phyloP scores from a whole-genome alignment of 352 stramenopile species.

The Pythium myriotylum region DNA sequence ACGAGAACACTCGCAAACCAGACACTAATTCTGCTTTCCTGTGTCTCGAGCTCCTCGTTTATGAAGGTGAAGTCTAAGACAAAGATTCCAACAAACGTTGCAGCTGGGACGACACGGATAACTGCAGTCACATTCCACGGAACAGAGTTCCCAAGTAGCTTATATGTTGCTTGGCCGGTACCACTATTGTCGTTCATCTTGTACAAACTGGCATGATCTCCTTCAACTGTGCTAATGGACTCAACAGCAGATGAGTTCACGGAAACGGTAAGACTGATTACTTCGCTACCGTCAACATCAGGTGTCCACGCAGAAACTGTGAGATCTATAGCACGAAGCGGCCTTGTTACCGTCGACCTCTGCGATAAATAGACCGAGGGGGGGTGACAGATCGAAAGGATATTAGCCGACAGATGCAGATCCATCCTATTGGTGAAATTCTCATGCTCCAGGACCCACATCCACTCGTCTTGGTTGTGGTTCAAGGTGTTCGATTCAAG shows the following conservation, averaged over 20 bases:
- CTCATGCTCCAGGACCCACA: constrained; percentile 12
- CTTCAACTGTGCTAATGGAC: constrained; percentile 1
- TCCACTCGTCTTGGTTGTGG: background rate
- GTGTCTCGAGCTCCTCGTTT: constrained; percentile 11
- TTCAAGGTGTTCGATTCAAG: background rate
- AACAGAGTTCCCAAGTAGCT: background rate
- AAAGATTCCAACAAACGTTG: constrained; percentile 22
- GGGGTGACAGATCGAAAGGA: constrained; percentile 16
- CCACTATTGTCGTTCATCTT: too few species aligned
- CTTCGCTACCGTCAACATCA: constrained; percentile 21
- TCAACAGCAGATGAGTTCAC: constrained; percentile 16
- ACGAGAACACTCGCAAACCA: constrained; percentile 18
- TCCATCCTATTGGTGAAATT: constrained; percentile 5
- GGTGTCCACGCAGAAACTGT: constrained; percentile 9
- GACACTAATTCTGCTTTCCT: background rate
- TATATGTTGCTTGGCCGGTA: background rate
- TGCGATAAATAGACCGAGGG: constrained; percentile 4
- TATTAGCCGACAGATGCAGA: background rate
- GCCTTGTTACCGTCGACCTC: constrained; percentile 20
- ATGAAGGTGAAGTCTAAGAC: constrained; percentile 3
- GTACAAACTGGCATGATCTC: background rate
- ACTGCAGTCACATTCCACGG: background rate
- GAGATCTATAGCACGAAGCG: constrained; percentile 12
- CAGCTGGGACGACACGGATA: constrained; percentile 7
- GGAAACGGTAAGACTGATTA: constrained; percentile 2